Base-by-base conservation (phyloP, 345 rosid genomes). In the Capsella bursapastoris region DNA sequence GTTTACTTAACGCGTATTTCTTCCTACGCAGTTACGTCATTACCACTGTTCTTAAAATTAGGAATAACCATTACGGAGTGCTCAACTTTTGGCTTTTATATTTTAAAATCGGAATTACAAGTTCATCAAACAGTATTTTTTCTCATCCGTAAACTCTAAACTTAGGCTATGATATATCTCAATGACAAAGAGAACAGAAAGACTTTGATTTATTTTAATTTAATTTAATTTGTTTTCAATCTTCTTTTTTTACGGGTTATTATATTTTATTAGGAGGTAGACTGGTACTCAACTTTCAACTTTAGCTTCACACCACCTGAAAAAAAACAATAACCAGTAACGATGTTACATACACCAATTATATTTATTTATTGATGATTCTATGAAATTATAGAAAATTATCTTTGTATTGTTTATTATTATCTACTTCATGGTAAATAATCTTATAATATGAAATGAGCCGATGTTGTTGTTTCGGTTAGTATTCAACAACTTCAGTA, bases 401-500 rank as follows among this genome's bases (percentile, higher is more conserved):
- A 68, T 34, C 9, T 68, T 27, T 27, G 64, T 44, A 53, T 43
- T 53, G 43, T 76, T 76, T 43, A 68, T 58, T 34, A 29, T 70
- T 70, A 61, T 53, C 5, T 68, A 61, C 53, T 51, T 76, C 44
- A 62, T 15, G 64, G 45, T 62, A 27, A 59, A 41, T 37, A 37
- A 29, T 47, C 37, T 61, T 56, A 45, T 57, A 37, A 47, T 48
- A 70, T 48, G 7, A 37, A 47, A 53, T 38, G 18, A 64, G 47
- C 1, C 18, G 57, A 70, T 63, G 53, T 43, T 56, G 66, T 63
- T 77, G 80, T 64, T 77, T 70, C 66, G 22, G 80, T 77, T 77
- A 71, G 63, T 71, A 57, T 71, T 57, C 49, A 70, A 70, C 72
- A 70, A 58, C 72, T 57, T 57, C 68, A 57, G 8, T 71, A 70